These are phyloP conservation scores for Colletotrichum melonis DNA, from an alignment of 2,329 filamentous ascomycete genomes.

Conservation along the genomic window DNA sequence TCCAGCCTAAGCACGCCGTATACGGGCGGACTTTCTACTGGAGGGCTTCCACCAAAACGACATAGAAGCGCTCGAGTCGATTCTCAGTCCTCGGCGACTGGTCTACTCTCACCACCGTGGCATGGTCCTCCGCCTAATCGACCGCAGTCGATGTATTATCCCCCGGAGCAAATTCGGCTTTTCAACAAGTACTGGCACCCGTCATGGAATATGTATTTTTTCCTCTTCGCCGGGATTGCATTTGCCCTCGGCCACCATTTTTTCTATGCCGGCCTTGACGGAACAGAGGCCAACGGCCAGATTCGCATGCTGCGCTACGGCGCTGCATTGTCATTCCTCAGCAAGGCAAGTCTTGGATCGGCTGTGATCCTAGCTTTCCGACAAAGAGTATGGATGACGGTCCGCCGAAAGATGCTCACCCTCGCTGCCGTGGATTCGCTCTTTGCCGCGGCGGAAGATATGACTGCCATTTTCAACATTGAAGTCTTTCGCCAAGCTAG, in stretches of 20 bases:
- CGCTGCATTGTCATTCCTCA: constrained; percentile 48
- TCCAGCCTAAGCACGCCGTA: constrained; percentile 22
- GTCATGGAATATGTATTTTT: constrained; percentile 48
- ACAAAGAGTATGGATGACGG: constrained; percentile 40
- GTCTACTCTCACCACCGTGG: constrained; percentile 26
- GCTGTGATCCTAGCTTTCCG: constrained; percentile 44
- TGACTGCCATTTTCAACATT: constrained; percentile 43
- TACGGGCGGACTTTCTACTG: constrained; percentile 17
- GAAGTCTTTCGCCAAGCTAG: constrained; percentile 46
- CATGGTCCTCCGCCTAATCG: constrained; percentile 5
- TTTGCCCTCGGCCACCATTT: constrained; percentile 49
- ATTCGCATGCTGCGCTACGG: constrained; percentile 49
- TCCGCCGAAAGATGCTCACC: constrained; percentile 37
- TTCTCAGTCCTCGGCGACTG: constrained; percentile 21
- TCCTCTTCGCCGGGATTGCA: constrained; percentile 46
- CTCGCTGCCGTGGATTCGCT: constrained; percentile 42
- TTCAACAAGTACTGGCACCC: constrained; percentile 47
- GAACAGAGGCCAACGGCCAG: constrained; percentile 45
- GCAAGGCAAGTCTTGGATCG: constrained; percentile 49
- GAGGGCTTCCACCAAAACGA: constrained; percentile 3
- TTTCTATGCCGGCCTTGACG: constrained; percentile 47
- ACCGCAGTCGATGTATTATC: constrained; percentile 20
- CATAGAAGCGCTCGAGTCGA: constrained; percentile 20
- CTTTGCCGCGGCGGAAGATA: constrained; percentile 47
- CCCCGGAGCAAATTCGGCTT: constrained; percentile 13